Base-by-base conservation (phyloP, 768 basidiomycete genomes). In the Pleurotus giganteus region DNA sequence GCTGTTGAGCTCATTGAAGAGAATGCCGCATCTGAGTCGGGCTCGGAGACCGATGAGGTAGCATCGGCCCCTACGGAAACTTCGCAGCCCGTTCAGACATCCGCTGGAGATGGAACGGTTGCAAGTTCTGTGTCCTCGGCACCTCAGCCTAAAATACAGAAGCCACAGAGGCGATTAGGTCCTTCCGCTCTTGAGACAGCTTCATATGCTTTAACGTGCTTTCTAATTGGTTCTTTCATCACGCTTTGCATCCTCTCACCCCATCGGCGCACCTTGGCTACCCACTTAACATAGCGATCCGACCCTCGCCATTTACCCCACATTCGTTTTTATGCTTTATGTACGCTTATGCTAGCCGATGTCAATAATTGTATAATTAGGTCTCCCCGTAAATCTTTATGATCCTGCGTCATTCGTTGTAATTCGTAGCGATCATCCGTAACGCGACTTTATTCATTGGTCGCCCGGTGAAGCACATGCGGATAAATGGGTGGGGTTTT, bases 171-270 rank as follows among this genome's bases (percentile, higher is more conserved):
- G 4, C 62, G 51, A 49, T 60, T 58, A 49, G 46, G 36, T 32
- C 64, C 61, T 59, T 67, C 67, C 29, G 56, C 52, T 3, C 19
- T 59, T 36, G 60, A 67, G 56, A 70, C 74, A 43, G 75, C 77
- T 49, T 79, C 79, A 45, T 77, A 74, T 61, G 66, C 80, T 49
- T 65, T 81, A 53, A 77, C 84, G 19, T 86, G 85, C 32, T 81
- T 88, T 61, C 69, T 88, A 46, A 67, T 83, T 43, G 83, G 83
- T 39, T 75, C 82, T 23, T 78, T 82, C 59, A 71, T 83, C 60
- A 76, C 83, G 17, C 68, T 84, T 27, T 82, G 74, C 59, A 65
- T 81, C 57, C 59, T 81, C 54, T 75, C 75, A 24, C 71, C 71
- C 31, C 80, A 79, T 58, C 70, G 76, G 54, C 71, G 80, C 53